These are phyloP conservation scores for Kluyveromyces siamensis DNA, from an alignment of 805 yeast genomes.

Conservation along the genomic window DNA sequence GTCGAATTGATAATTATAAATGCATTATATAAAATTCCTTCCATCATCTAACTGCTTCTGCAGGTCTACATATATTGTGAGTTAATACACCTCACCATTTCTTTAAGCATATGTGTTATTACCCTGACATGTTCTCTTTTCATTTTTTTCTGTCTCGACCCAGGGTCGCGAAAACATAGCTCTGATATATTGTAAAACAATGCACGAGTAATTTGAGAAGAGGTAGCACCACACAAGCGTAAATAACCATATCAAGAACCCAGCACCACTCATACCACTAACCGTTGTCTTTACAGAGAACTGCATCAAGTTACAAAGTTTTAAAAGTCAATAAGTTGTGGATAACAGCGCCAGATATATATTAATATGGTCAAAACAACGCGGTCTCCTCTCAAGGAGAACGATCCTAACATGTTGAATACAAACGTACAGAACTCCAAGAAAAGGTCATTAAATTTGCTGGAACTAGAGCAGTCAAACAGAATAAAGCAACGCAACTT, in stretches of 20 bases:
- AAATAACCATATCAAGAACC: neutral
- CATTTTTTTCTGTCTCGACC: neutral
- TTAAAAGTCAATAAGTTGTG: neutral
- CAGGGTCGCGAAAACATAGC: neutral
- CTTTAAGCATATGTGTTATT: too few relatives aligned
- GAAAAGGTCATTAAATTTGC: constrained; percentile 20
- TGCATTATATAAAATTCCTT: neutral
- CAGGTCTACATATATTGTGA: neutral
- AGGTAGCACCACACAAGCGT: neutral
- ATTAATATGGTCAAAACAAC: constrained; percentile 1
- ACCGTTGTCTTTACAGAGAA: neutral
- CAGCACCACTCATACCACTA: neutral
- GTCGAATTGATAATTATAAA: neutral
- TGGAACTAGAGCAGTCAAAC: constrained; percentile 11
- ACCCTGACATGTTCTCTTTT: neutral
- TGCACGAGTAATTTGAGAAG: neutral
- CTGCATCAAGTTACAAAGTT: neutral
- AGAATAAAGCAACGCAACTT: constrained; percentile 15
- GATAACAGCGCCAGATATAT: neutral
- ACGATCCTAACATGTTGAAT: constrained; percentile 21
- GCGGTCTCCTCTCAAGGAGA: constrained; percentile 27
- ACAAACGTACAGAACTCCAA: constrained; percentile 8
- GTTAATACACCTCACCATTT: neutral
- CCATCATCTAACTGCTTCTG: neutral
- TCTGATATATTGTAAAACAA: neutral